Base-by-base conservation (phyloP, 805 yeast genomes). In the Metahyphopichia silvanorum region DNA sequence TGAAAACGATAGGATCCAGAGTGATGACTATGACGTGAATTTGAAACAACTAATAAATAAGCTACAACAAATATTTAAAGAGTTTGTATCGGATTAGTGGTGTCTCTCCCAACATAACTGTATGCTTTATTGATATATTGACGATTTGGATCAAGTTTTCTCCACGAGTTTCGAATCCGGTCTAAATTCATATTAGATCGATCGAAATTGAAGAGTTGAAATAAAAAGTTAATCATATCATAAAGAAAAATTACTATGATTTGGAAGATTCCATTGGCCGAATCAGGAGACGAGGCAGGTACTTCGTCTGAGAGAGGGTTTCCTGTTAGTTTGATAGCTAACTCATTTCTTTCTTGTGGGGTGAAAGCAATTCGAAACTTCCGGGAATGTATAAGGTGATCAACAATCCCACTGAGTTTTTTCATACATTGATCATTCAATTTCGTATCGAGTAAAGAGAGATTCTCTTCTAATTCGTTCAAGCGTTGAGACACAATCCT, bases 141-240 rank as follows among this genome's bases (percentile, higher is more conserved):
- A 30, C 69, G 41, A 37, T 60, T 57, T 2, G 73, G 73, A 44
- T 66, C 73, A 16, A 66, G 49, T 38, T 60, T 58, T 12, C 41
- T 51, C 63, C 71, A 66, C 14, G 56, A 47, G 22, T 50, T 39
- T 43, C 70, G 46, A 31, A 66, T 66, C 32, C 73, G 38, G 34
- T 65, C 70, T 32, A 65, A 47, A 43, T 66, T 66, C 71, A 66
- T 66, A 24, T 56, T 60, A 20, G 63, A 48, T 29, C 69, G 46
- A 40, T 66, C 68, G 39, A 66, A 61, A 29, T 57, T 54, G 42
- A 65, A 58, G 9, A 63, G 26, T 24, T 49, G 60, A 38, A 60
- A 56, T n/a, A 63, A 33, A n/a, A 48, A 49, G 21, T 43, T 37
- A 19, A 65, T 35, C 40, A 57, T 43, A 20, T 64, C 68, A 40